Evolutionary conservation across 2,329 filamentous ascomycete genomes (phyloP), one percentile per base, ranked within the genome.

Genomic region (Fusarium fujikuroi): DNA sequence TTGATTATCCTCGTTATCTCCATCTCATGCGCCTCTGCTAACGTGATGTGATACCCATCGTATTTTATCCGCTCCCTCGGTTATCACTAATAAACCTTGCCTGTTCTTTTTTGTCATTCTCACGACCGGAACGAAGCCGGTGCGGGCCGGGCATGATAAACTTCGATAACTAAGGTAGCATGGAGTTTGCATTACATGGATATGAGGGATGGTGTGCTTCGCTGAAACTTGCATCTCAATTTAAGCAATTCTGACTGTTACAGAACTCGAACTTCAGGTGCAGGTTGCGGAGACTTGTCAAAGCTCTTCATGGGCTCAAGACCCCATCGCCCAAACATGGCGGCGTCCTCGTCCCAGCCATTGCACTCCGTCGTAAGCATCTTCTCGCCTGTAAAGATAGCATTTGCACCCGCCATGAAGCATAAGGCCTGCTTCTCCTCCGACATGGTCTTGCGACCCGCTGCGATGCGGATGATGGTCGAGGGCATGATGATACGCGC

Each of bases 361-460:
- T 94, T 95, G 80, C 94, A 97, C 64, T 95, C 93, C 0, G 95
- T 97, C 9, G 95, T 97, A 83, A 97, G 82, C 95, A 97, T 97
- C 87, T 95, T 97, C 85, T 97, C 95, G 14, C 95, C 95, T 0
- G 95, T 97, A 80, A 97, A 97, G 39, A 97, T 92, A n/a, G 95
- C 95, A 77, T 97, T 97, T 2, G 95, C 95, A 19, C 95, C 95
- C 0, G 94, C 94, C 89, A 93, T 92, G 84, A 97, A 97, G 82
- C 94, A 97, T 74, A 95, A 81, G 19, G 94, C 91, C 84, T 97
- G 95, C 85, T 97, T 92, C 83, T 96, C 94, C 84, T 97, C 95
- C 8, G 89, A 88, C 89, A 97, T 92, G 18, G 91, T 93, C 80
- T 93, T 95, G 52, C 95, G 87, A 6, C 95, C 95, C 1, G 95